A percentile compares a stretch with the other conserved stretches of the same genome.
Evolutionary conservation across 192 early-diverging fungal genomes (phyloP).

Genomic region (Coemansia sp.): DNA sequence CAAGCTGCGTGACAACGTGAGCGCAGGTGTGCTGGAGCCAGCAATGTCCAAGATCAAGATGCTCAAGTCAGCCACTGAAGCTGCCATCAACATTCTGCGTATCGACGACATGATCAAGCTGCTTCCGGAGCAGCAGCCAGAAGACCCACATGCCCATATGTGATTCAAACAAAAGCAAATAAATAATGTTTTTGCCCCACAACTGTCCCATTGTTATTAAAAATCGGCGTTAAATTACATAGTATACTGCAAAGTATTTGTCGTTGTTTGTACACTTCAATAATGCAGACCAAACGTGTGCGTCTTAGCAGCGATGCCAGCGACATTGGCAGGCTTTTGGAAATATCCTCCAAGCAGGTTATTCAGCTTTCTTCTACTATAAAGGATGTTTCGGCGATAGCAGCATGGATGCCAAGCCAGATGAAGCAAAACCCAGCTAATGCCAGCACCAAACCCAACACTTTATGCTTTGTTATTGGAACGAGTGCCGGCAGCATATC

Average conservation of each 20-base stretch:
- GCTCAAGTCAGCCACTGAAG: constrained; percentile 96
- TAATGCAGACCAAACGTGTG: constrained; percentile 10
- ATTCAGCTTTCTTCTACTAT: constrained; percentile 17
- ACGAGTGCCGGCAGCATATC: constrained; percentile 28
- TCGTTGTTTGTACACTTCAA: background rate
- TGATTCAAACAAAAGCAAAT: background rate
- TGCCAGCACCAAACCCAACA: background rate
- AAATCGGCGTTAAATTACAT: too few species aligned
- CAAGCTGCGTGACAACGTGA: constrained; percentile 86
- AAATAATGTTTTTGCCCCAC: too few species aligned
- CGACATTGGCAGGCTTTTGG: background rate
- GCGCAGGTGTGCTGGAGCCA: constrained; percentile 94
- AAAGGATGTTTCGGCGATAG: constrained; percentile 19
- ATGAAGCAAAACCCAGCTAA: background rate
- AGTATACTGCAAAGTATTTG: too few species aligned
- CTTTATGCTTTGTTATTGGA: constrained; percentile 18
- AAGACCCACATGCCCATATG: constrained; percentile 57
- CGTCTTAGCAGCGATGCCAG: constrained; percentile 1
- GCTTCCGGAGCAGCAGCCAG: constrained; percentile 46
- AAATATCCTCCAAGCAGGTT: constrained; percentile 3
- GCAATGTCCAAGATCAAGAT: constrained; percentile 98
- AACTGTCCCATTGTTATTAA: too few species aligned
- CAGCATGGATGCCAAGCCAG: constrained; percentile 17
- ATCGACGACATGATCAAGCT: constrained; percentile 93
- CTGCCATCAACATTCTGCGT: constrained; percentile 94